Base-by-base conservation (phyloP, 495 filamentous ascomycete genomes). In the Aspergillus asperescens region DNA sequence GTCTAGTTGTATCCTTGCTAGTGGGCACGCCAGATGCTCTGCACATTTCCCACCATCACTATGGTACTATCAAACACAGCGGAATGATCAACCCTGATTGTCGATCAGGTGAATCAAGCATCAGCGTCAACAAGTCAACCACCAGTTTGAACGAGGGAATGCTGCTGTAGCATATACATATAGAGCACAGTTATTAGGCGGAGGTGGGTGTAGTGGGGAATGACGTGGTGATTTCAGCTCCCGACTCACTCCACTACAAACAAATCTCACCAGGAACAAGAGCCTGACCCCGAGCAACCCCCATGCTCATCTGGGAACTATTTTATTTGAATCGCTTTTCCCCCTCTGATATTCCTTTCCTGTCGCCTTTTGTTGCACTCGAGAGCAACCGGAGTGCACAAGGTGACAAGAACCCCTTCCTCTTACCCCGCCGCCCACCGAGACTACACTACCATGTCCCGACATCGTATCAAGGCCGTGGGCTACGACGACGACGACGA, bases 111-210 rank as follows among this genome's bases (percentile, higher is more conserved):
- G 2, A 73, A 24, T 79, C 75, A 75, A 44, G 64, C n/a, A 75
- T 78, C 55, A 63, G 52, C 6, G 43, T 75, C 25, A 48, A 64
- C 7, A 64, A 71, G 25, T 71, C 77, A 7, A 64, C 71, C 0
- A 70, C 68, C 7, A 78, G 75, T 13, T 70, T 76, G 60, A 73
- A 68, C 58, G 75, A 71, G 25, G 75, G 73, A 15, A 73, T 81
- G 51, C 64, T 80, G 50, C 62, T 79, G 48, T 76, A 80, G 56
- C 20, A 50, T n/a, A n/a, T n/a, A n/a, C n/a, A n/a, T 5, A 35
- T 35, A 35, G 32, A n/a, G n/a, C 32, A 35, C 32, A 25, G 25
- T 28, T 9, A 18, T 35, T 13, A 22, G 15, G 32, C n/a, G 32
- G 25, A n/a, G 13, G 32, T 35, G 32, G 25, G 9, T n/a, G n/a